Evolutionary conservation across 2,329 filamentous ascomycete species (phyloP).

Genomic region (Ramularia collo-cygni): DNA sequence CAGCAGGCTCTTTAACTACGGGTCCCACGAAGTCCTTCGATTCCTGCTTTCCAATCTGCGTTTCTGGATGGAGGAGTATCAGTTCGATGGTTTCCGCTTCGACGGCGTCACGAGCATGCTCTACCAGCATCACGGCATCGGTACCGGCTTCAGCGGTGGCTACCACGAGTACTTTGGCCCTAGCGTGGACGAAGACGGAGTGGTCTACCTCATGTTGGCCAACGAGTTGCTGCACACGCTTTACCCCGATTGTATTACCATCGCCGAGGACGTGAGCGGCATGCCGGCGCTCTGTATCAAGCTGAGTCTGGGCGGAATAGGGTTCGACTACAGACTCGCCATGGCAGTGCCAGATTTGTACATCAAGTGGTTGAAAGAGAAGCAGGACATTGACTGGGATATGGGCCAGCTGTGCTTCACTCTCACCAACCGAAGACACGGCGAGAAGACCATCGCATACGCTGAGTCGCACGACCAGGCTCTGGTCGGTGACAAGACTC

Average conservation of each 20-base stretch:
- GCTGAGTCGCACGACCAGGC: slow-evolving; percentile 97
- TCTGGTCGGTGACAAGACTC: slow-evolving; percentile 92
- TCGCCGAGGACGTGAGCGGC: slow-evolving; percentile 95
- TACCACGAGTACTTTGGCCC: slow-evolving; percentile 97
- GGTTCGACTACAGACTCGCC: slow-evolving; percentile 93
- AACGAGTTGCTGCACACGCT: slow-evolving; percentile 93
- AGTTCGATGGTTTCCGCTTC: slow-evolving; percentile 95
- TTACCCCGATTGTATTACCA: slow-evolving; percentile 80
- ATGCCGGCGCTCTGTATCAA: slow-evolving; percentile 96
- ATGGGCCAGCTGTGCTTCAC: slow-evolving; percentile 79
- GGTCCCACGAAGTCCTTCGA: slow-evolving; percentile 85
- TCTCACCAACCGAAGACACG: slow-evolving; percentile 84
- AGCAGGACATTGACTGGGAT: slow-evolving; percentile 85
- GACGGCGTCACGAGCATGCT: slow-evolving; percentile 99
- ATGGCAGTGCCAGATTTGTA: slow-evolving; percentile 99
- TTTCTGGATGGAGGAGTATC: slow-evolving; percentile 99
- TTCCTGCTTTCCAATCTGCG: slow-evolving; percentile 92
- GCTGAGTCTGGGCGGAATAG: slow-evolving; percentile 78
- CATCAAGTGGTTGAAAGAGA: slow-evolving; percentile 97
- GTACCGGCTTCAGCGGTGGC: slow-evolving; percentile 94
- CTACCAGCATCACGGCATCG: slow-evolving; percentile 91
- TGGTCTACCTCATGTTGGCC: slow-evolving; percentile 91
- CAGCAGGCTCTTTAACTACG: slow-evolving; percentile 95
- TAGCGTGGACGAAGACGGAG: slow-evolving; percentile 82
- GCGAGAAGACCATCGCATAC: slow-evolving; percentile 97